These are phyloP conservation scores for Arachis monticola DNA, from an alignment of 331 rosid species.

Conservation along the genomic window DNA sequence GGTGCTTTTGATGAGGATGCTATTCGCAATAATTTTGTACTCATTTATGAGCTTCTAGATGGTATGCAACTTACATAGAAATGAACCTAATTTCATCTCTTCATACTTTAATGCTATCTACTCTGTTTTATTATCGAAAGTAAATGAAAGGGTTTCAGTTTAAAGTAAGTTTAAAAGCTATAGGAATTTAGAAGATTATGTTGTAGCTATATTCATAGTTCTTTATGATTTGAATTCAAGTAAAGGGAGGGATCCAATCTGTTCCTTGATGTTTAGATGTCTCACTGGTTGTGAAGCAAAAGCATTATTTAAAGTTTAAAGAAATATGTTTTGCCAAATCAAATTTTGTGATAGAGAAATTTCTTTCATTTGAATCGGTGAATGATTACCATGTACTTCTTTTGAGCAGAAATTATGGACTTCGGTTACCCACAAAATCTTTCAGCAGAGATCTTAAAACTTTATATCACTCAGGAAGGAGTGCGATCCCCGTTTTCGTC, in stretches of 20 bases:
- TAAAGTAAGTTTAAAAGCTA: neutral
- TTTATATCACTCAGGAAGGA: slow-evolving; percentile 98
- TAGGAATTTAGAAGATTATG: neutral
- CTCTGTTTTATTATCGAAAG: slow-evolving; percentile 2
- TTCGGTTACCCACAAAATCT: slow-evolving; percentile 99
- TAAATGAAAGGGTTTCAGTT: slow-evolving; percentile 8
- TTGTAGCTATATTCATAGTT: slow-evolving; percentile 28
- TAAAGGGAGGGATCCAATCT: neutral
- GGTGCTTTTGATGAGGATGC: slow-evolving; percentile 99
- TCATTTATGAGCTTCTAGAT: slow-evolving; percentile 94
- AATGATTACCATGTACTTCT: slow-evolving; percentile 28
- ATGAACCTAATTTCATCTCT: slow-evolving; percentile 18
- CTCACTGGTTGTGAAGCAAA: neutral
- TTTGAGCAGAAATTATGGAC: slow-evolving; percentile 96
- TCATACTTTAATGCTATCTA: slow-evolving; percentile 22
- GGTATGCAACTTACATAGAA: slow-evolving; percentile 55
- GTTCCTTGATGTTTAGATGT: neutral
- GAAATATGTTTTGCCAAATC: slow-evolving; percentile 4
- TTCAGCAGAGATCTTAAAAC: slow-evolving; percentile 96
- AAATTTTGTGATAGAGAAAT: slow-evolving; percentile 11
- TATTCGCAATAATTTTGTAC: slow-evolving; percentile 96
- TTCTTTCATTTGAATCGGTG: slow-evolving; percentile 23
- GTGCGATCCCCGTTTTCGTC: slow-evolving; percentile 99
- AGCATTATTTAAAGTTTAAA: neutral
- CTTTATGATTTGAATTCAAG: neutral